Base-by-base conservation (phyloP, 2,329 filamentous ascomycete genomes). In the Botrytis elliptica region DNA sequence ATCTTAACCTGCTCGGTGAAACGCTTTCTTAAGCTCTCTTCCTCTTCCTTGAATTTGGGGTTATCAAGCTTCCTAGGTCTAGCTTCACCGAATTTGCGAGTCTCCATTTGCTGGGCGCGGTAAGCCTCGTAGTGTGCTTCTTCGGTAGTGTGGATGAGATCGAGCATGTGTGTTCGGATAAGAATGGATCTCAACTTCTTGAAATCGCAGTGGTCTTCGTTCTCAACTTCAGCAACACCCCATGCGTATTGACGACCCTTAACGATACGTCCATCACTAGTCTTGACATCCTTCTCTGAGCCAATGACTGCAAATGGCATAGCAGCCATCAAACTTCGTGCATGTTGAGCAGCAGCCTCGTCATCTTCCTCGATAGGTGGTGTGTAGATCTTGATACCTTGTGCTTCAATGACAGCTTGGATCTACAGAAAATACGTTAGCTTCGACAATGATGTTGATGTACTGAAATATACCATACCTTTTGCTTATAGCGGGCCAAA, bases 1-100 rank as follows among this genome's bases (percentile, higher is more conserved):
- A 99, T 93, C 93, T 99, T 99, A 88, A 99, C 96, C 85, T 99
- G 96, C 87, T 99, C 96, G 79, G 96, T 99, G 86, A 99, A 99
- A 80, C 97, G 91, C 91, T 99, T 99, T 86, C 96, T 92, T 78
- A 99, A 91, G 76, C 93, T 93, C 88, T 99, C 96, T 83, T 99
- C 96, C 85, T 99, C 96, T 84, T 99, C 96, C 90, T 99, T 99
- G 90, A 98, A 99, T 88, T 99, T 99, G 86, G 96, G 96, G 88
- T 99, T 99, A 87, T 99, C 96, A 80, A 99, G 88, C 90, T 99
- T 99, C 85, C 95, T 90, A 79, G 96, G 96, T 79, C 95, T 91
- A 75, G 95, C 95, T 87, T 99, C 97, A 85, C 96, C 96, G 80
- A 99, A 98, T 86, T 99, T 99, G 86, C 96, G 91, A 69, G 96